Evolutionary conservation across 495 filamentous ascomycete species (phyloP).

Genomic region (Penicillium desertorum): DNA sequence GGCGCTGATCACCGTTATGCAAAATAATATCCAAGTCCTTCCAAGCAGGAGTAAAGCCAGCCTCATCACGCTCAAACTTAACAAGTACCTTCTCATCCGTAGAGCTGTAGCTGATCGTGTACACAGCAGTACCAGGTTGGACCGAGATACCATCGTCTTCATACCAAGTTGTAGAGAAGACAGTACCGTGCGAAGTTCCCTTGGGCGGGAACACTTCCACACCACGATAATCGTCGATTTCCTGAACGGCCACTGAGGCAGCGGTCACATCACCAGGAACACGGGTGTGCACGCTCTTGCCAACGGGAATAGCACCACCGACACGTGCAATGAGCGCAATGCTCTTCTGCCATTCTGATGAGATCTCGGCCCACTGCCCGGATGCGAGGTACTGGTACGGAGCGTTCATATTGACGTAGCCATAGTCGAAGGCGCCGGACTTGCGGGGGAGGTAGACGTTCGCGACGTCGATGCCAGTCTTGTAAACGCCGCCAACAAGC

Average conservation of each 20-base stretch:
- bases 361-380: conserved; percentile 60
- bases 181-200: conserved; percentile 33
- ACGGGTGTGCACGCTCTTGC: conserved; percentile 56
- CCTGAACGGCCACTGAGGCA: conserved; percentile 49
- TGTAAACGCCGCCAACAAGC: conserved; percentile 64
- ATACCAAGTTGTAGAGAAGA: conserved; percentile 53
- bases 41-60: conserved; percentile 51
- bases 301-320: conserved; percentile 58
- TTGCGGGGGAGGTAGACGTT: conserved; percentile 61
- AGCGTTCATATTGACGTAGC: conserved; percentile 61
- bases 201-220: conserved; percentile 64
- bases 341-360: conserved; percentile 56
- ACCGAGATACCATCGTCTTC: conserved; percentile 64
- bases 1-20: conserved; percentile 50
- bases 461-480: conserved; percentile 51
- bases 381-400: conserved; percentile 58
- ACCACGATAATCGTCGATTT: conserved; percentile 60
- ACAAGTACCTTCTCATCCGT: conserved; percentile 45
- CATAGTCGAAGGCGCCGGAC: conserved; percentile 43
- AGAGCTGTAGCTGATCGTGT: conserved; percentile 46
- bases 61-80: conserved; percentile 38
- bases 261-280: conserved; percentile 55
- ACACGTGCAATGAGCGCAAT: conserved; percentile 64
- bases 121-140: conserved; percentile 41
- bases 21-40: conserved; percentile 53